Conservation (phyloP, 305 asterid genomes). For the Rubia tinctorum region DNA sequence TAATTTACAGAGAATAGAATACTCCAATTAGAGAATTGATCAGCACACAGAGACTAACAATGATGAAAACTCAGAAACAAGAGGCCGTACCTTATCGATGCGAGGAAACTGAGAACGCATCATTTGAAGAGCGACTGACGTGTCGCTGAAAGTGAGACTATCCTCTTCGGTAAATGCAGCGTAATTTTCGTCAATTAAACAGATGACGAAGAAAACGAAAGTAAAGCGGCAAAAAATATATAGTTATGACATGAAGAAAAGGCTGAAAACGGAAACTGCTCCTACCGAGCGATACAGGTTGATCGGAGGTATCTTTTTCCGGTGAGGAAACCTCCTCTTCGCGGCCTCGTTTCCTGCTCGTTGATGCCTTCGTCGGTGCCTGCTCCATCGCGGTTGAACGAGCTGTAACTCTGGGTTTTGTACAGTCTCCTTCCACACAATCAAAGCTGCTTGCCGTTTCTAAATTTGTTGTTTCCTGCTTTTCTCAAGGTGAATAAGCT, state of each 20-base stretch:
- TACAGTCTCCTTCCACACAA: not conserved
- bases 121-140: constrained; percentile 84
- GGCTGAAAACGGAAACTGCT: not conserved
- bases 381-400: constrained; percentile 1
- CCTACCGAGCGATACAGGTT: constrained; percentile 22
- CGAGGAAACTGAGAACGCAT: constrained; percentile 94
- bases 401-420: not conserved
- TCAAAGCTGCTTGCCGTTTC: not conserved
- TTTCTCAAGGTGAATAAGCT: not conserved
- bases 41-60: not conserved
- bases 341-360: constrained; percentile 23
- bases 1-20: not conserved
- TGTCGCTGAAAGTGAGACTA: constrained; percentile 62
- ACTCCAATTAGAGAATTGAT: not conserved
- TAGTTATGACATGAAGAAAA: not conserved
- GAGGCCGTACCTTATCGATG: constrained; percentile 49
- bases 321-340: constrained; percentile 3
- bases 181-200: not conserved
- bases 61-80: not conserved
- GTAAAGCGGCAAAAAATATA: not conserved
- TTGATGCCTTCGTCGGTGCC: not conserved
- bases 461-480: not conserved
- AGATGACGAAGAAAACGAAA: not conserved
- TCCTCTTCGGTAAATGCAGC: constrained; percentile 38
- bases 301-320: constrained; percentile 4